Percentiles rank a stretch among this genome's conserved stretches.
phyloP scores from a whole-genome alignment of 306 rosid genomes.

The Quercus rubra region DNA sequence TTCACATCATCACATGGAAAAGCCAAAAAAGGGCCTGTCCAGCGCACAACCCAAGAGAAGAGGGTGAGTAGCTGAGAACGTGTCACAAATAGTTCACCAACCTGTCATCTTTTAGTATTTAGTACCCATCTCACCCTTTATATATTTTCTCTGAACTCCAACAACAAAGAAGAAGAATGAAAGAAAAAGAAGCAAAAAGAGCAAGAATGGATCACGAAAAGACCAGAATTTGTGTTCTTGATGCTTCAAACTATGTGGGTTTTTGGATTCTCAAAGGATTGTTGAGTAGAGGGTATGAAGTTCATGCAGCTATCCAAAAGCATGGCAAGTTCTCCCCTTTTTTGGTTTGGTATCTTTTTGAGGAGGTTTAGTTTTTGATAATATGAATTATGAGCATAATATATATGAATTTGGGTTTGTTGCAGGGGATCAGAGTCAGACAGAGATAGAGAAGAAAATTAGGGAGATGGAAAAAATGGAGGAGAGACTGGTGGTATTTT shows the following conservation, averaged over 20 bases:
- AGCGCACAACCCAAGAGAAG: neutral
- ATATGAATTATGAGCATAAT: neutral
- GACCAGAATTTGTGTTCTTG: conserved; percentile 40
- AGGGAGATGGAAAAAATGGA: conserved; percentile 31
- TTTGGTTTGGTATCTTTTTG: neutral
- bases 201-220: conserved; percentile 22
- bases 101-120: neutral
- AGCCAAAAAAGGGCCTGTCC: neutral
- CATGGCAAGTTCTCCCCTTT: conserved; percentile 13
- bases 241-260: conserved; percentile 48
- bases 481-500: conserved; percentile 28
- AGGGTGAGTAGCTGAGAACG: conserved; percentile 26
- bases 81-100: conserved; percentile 27
- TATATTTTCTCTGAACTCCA: neutral
- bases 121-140: neutral
- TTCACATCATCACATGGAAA: neutral
- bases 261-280: conserved; percentile 45
- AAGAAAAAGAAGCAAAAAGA: neutral
- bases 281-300: conserved; percentile 36
- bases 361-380: neutral
- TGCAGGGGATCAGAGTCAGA: conserved; percentile 25
- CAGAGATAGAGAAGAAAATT: conserved; percentile 31
- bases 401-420: neutral
- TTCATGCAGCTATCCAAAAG: conserved; percentile 41
- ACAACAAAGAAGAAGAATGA: neutral